phyloP scores from a whole-genome alignment of 164 flowering plant genomes.

The Protea cynaroides region DNA sequence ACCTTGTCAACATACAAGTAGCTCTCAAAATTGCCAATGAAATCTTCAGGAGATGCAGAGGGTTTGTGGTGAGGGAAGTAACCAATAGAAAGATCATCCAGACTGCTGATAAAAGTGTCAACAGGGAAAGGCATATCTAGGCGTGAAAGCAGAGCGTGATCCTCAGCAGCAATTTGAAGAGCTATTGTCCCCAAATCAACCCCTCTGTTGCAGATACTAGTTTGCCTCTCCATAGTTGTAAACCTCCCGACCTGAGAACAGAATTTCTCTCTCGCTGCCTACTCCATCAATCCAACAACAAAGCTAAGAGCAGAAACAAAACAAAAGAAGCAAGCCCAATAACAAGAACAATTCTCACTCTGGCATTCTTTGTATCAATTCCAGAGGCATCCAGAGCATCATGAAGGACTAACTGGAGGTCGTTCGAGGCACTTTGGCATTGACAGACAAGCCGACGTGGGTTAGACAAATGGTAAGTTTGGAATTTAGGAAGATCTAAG shows the following conservation, averaged over 20 bases:
- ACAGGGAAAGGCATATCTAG: slow-evolving; percentile 86
- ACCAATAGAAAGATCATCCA: slow-evolving; percentile 65
- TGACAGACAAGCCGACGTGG: slow-evolving; percentile 2
- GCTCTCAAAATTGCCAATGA: slow-evolving; percentile 49
- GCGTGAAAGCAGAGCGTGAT: slow-evolving; percentile 75
- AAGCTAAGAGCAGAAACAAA: not conserved
- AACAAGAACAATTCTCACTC: slow-evolving; percentile 21
- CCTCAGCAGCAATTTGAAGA: slow-evolving; percentile 72
- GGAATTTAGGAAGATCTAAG: slow-evolving; percentile 1
- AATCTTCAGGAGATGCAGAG: slow-evolving; percentile 45
- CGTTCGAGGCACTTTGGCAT: slow-evolving; percentile 16
- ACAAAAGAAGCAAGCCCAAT: not conserved
- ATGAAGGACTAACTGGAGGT: slow-evolving; percentile 51
- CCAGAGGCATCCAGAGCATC: slow-evolving; percentile 63
- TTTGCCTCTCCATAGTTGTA: slow-evolving; percentile 59
- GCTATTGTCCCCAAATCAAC: slow-evolving; percentile 70
- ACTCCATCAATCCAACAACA: slow-evolving; percentile 1
- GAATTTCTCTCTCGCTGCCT: slow-evolving; percentile 69
- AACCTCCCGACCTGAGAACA: slow-evolving; percentile 36
- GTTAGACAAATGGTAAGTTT: slow-evolving; percentile 4
- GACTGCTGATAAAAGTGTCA: slow-evolving; percentile 53
- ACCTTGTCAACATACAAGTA: slow-evolving; percentile 68
- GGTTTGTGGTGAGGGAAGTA: slow-evolving; percentile 45
- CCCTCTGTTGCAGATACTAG: slow-evolving; percentile 59
- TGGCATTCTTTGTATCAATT: slow-evolving; percentile 44